Percentiles rank a stretch among this genome's conserved stretches.
These are phyloP conservation scores for Nicotiana benthamiana DNA, from an alignment of 257 asterid species.

Conservation along the genomic window DNA sequence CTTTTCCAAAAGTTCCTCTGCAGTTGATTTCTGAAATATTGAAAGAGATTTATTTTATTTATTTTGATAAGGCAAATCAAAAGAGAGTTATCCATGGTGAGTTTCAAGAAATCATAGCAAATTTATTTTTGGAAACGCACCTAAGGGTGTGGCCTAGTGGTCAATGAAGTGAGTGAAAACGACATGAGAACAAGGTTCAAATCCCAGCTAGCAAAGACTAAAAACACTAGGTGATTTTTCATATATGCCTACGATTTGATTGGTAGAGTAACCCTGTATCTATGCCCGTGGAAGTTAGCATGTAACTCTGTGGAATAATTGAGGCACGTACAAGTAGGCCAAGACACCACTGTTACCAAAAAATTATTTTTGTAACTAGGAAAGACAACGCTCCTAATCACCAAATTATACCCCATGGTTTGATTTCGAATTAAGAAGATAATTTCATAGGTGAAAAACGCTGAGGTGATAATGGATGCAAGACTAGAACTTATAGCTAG, in stretches of 20 bases:
- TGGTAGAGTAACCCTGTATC: too few species aligned
- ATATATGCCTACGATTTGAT: too few species aligned
- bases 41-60: background rate
- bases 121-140: background rate
- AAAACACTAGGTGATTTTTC: too few species aligned
- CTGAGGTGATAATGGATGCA: background rate
- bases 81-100: too few species aligned
- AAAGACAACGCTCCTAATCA: background rate
- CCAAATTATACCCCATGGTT: background rate
- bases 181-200: too few species aligned
- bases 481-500: background rate
- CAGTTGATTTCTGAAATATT: slow-evolving; percentile 64
- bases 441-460: background rate
- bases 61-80: background rate
- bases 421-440: background rate
- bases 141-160: too few species aligned
- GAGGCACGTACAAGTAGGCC: too few species aligned
- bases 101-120: background rate
- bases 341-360: too few species aligned
- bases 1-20: slow-evolving; percentile 80
- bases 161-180: too few species aligned
- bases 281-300: too few species aligned
- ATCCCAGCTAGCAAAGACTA: too few species aligned
- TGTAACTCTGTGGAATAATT: too few species aligned
- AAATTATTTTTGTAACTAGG: background rate